These are phyloP conservation scores for Scedosporium apiospermum DNA, from an alignment of 2,329 filamentous ascomycete genomes.

Conservation along the genomic window DNA sequence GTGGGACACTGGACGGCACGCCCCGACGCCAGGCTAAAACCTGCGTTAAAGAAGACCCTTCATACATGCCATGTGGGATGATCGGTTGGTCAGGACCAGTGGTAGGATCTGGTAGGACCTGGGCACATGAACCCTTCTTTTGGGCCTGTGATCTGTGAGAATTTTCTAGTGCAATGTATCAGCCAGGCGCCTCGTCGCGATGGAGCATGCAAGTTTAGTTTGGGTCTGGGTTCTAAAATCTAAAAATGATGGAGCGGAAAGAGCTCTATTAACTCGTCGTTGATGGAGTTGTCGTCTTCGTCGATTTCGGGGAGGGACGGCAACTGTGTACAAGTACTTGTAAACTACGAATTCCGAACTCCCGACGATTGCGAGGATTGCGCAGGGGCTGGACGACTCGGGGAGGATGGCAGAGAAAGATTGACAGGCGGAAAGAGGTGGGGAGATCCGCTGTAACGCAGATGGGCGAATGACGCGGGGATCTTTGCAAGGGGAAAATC, in stretches of 20 bases:
- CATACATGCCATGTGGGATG: neutral
- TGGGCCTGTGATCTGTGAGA: neutral
- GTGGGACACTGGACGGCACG: neutral
- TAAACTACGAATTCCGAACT: too few species aligned
- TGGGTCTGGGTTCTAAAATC: too few species aligned
- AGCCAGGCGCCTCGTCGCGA: too few species aligned
- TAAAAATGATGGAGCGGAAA: too few species aligned
- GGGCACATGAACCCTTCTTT: neutral
- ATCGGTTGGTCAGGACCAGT: neutral
- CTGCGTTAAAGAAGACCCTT: neutral
- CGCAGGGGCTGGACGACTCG: neutral
- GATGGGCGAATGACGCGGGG: neutral
- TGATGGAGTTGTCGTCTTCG: too few species aligned
- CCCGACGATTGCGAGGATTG: too few species aligned
- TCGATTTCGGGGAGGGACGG: too few species aligned
- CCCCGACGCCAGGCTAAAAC: neutral
- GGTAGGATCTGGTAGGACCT: neutral
- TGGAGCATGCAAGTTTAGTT: too few species aligned
- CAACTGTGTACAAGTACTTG: too few species aligned
- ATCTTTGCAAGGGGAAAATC: neutral
- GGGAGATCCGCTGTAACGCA: neutral
- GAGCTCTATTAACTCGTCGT: too few species aligned
- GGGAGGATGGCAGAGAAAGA: neutral
- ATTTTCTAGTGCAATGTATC: too few species aligned
- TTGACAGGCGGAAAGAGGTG: neutral